Percentiles rank a stretch among this genome's conserved stretches.
Conservation (phyloP, 108 stramenopile species). For the Skeletonema menzelii region DNA sequence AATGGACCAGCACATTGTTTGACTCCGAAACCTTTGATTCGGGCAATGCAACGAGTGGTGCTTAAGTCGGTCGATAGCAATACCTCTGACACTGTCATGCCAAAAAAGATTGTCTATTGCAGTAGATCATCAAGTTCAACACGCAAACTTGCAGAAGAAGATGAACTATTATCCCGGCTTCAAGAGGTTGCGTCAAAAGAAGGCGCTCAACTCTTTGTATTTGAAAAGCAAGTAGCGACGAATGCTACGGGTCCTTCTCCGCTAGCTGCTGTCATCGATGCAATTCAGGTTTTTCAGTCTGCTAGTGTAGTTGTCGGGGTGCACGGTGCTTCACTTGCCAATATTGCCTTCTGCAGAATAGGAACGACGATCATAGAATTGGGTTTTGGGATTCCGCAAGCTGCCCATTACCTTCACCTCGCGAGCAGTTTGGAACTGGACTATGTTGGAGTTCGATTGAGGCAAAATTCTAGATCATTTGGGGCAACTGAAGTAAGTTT, state of each 20-base stretch:
- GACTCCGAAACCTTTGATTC: slow-evolving; percentile 20
- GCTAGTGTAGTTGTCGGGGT: slow-evolving; percentile 25
- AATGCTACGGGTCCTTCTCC: slow-evolving; percentile 3
- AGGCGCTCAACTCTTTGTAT: slow-evolving; percentile 12
- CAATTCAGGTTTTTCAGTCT: slow-evolving; percentile 15
- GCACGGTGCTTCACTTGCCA: slow-evolving; percentile 27
- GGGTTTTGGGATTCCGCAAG: slow-evolving; percentile 17
- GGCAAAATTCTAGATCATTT: slow-evolving; percentile 19
- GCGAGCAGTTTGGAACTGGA: slow-evolving; percentile 17
- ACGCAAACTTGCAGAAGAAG: slow-evolving; percentile 18
- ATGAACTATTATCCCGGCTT: slow-evolving; percentile 5
- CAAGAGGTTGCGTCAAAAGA: not conserved
- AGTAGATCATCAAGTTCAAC: slow-evolving; percentile 22
- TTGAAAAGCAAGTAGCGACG: slow-evolving; percentile 5
- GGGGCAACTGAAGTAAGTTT: slow-evolving; percentile 26
- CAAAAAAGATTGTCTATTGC: slow-evolving; percentile 10
- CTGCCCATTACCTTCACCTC: slow-evolving; percentile 24
- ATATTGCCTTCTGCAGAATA: slow-evolving; percentile 16
- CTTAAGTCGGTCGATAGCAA: slow-evolving; percentile 7
- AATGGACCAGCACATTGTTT: slow-evolving; percentile 21
- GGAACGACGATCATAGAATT: slow-evolving; percentile 18
- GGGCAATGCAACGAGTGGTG: slow-evolving; percentile 16
- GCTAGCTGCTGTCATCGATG: slow-evolving; percentile 3
- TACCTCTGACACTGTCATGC: not conserved
- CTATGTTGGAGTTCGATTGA: slow-evolving; percentile 9